Evolutionary conservation across 345 rosid species (phyloP), one percentile per base, ranked within the genome.

Genomic region (Hypericum androsaemum): DNA sequence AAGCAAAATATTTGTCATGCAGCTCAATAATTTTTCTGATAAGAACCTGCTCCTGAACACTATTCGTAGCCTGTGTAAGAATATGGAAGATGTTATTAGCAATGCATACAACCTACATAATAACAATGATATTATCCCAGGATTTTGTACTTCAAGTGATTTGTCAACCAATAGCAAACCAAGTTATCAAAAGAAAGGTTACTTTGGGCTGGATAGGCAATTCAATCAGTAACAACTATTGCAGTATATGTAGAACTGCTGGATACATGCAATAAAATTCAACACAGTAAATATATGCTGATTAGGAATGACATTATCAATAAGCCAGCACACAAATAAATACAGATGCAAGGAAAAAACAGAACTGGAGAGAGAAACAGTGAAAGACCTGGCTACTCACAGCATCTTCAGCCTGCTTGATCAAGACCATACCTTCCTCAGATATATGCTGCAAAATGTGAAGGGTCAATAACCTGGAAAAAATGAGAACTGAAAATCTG

Each of bases 361-460:
- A 9, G 39, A 6, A 64, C 46, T 22, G n/a, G 12, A 5, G 17
- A 15, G 0, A n/a, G 40, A 14, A 12, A 61, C 32, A 22, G 32
- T 22, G 32, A 22, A 1, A 22, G 32, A 81, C 94, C 89, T 83
- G 85, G 70, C 63, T 80, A 57, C 78, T 83, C 36, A 81, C 94
- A 15, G 94, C 85, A 62, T 88, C 99, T 66, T 88, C 97, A 11
- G 95, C 96, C 59, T 82, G 99, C 63, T 86, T 95, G 64, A 94
- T 86, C 65, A 86, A 79, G 42, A 77, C 76, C 11, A 82, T 78
- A 32, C 97, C 97, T 67, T 88, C 96, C 12, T 85, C 77, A 52
- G 92, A 83, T 56, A 94, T 80, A 67, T 94, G 96, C 97, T 88
- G 80, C 58, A 67, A 37, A 15, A 69, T 43, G 22, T 12, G 53